Evolutionary conservation across 1,284 basidiomycete genomes (phyloP).

Genomic region (Coniferiporia weirii): DNA sequence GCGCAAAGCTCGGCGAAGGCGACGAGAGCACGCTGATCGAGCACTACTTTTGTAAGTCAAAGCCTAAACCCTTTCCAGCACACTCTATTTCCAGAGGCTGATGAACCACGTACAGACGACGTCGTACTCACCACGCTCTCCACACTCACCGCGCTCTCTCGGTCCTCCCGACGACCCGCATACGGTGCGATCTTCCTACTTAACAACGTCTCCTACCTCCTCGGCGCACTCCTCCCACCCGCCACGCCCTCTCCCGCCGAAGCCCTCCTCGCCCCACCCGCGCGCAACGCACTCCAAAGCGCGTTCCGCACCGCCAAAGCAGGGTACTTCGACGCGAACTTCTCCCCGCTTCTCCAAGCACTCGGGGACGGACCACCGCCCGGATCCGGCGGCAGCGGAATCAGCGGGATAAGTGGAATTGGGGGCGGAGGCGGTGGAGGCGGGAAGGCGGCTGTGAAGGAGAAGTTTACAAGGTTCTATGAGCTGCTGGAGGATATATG

Average conservation of each 20-base stretch:
- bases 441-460: constrained; percentile 59
- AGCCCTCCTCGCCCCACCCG: constrained; percentile 52
- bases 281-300: constrained; percentile 56
- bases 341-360: constrained; percentile 66
- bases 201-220: constrained; percentile 71
- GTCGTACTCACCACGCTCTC: constrained; percentile 55
- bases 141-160: constrained; percentile 57
- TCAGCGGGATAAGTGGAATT: no score
- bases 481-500: constrained; percentile 71
- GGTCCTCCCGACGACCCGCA: constrained; percentile 56
- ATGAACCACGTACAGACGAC: constrained; percentile 45
- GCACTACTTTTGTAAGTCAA: constrained; percentile 56
- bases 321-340: constrained; percentile 76
- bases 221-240: constrained; percentile 45
- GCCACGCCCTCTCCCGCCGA: constrained; percentile 30
- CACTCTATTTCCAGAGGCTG: not conserved
- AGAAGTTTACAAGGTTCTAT: constrained; percentile 75
- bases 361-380: constrained; percentile 67
- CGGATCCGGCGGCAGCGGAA: constrained; percentile 29
- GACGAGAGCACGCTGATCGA: constrained; percentile 61
- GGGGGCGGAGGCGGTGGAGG: constrained; percentile 28
- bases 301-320: constrained; percentile 74
- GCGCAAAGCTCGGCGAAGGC: constrained; percentile 40
- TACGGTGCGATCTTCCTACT: constrained; percentile 71
- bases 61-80: not conserved